phyloP scores from a whole-genome alignment of 2,329 filamentous ascomycete genomes.

The Plenodomus lindquistii region DNA sequence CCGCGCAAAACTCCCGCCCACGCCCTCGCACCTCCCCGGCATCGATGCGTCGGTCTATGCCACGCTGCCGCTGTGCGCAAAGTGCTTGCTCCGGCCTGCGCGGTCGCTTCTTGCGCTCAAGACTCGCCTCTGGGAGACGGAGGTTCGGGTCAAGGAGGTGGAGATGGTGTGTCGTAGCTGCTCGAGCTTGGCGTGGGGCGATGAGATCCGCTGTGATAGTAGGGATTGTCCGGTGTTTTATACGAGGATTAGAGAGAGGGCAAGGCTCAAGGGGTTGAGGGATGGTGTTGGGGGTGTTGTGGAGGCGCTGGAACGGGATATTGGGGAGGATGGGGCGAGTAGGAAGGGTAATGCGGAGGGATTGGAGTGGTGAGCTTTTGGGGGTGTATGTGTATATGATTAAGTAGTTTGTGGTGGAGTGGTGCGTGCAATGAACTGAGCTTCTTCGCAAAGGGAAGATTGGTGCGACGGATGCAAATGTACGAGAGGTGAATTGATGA shows the following conservation, averaged over 20 bases:
- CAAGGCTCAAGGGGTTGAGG: constrained; percentile 25
- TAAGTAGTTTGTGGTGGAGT: no score
- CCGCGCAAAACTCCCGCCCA: constrained; percentile 58
- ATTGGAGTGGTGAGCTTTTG: background rate
- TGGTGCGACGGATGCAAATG: no score
- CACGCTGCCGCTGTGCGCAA: constrained; percentile 58
- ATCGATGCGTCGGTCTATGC: constrained; percentile 20
- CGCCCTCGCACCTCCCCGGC: constrained; percentile 12
- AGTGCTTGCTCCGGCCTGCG: constrained; percentile 60
- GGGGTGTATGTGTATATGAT: no score
- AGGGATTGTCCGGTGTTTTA: constrained; percentile 94
- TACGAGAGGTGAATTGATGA: no score
- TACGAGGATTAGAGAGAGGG: constrained; percentile 66
- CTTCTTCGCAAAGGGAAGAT: no score
- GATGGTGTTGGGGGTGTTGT: constrained; percentile 31
- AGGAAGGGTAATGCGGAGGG: no score
- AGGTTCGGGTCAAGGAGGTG: constrained; percentile 67
- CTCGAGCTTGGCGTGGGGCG: constrained; percentile 70
- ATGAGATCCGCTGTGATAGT: constrained; percentile 85
- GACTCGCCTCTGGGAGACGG: constrained; percentile 62
- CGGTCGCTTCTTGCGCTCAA: constrained; percentile 68
- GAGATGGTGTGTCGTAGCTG: constrained; percentile 78
- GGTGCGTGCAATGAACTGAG: background rate
- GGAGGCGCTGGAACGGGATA: constrained; percentile 29
- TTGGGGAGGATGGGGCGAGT: background rate